Evolutionary conservation across 306 rosid genomes (phyloP).

Genomic region (Betula pendula): DNA sequence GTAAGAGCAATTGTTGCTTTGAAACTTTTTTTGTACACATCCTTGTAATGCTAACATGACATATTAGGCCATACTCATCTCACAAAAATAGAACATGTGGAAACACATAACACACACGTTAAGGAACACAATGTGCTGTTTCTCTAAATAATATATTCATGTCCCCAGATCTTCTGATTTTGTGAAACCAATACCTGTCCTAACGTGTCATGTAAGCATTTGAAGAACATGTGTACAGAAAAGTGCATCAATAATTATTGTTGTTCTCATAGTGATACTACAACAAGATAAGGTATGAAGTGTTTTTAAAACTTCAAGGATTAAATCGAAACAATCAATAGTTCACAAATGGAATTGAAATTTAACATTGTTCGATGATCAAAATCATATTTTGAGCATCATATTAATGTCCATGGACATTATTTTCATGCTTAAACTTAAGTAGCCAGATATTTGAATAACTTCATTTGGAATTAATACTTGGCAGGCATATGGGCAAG

Average conservation of each 20-base stretch:
- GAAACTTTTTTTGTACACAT: not conserved
- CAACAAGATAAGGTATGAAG: too few species aligned
- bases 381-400: not conserved
- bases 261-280: not conserved
- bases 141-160: too few species aligned
- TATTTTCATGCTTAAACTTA: not conserved
- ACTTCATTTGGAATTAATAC: not conserved
- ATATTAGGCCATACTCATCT: not conserved
- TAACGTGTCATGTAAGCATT: too few species aligned
- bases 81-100: not conserved
- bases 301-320: too few species aligned
- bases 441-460: not conserved
- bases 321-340: too few species aligned
- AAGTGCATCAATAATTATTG: too few species aligned
- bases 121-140: not conserved
- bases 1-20: not conserved
- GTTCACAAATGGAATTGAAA: not conserved
- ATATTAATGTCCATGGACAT: not conserved
- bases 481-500: constrained; percentile 21
- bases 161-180: too few species aligned
- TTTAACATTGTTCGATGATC: not conserved
- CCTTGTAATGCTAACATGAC: not conserved
- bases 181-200: too few species aligned
- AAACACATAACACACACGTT: not conserved
- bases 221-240: too few species aligned